These are phyloP conservation scores for Juglanconis sp. DNA, from an alignment of 2,329 filamentous ascomycete genomes.

Conservation along the genomic window DNA sequence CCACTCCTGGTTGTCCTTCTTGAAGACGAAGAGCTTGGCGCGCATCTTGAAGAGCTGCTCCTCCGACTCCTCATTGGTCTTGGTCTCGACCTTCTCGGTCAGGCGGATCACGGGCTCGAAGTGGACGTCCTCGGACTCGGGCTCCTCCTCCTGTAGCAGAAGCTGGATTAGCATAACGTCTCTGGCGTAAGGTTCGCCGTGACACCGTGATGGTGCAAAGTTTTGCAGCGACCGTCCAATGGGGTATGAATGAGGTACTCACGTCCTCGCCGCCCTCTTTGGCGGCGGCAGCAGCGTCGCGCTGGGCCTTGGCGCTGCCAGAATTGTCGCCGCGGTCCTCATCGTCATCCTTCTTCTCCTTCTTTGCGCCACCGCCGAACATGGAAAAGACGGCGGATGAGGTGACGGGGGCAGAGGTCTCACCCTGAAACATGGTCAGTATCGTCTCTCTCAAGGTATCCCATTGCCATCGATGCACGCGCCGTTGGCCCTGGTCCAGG, in stretches of 20 bases:
- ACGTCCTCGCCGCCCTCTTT: conserved; percentile 57
- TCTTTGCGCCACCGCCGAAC: conserved; percentile 97
- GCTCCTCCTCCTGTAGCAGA: conserved; percentile 63
- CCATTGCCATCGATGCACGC: background rate
- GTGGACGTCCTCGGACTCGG: conserved; percentile 89
- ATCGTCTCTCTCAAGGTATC: background rate
- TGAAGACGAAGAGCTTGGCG: conserved; percentile 98
- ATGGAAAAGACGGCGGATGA: conserved; percentile 84
- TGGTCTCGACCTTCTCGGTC: conserved; percentile 93
- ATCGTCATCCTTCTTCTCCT: conserved; percentile 84
- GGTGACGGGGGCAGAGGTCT: conserved; percentile 38
- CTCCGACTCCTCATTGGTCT: conserved; percentile 98
- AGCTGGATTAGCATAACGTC: conserved; percentile 7
- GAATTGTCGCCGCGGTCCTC: conserved; percentile 83
- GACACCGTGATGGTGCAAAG: background rate
- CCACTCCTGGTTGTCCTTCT: conserved; percentile 90
- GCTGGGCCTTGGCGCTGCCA: conserved; percentile 80
- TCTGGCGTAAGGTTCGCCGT: background rate
- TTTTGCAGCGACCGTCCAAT: no score
- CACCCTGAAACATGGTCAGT: conserved; percentile 1
- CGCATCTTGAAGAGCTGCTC: conserved; percentile 99
- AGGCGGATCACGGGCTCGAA: conserved; percentile 96
- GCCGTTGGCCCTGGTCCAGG: background rate
- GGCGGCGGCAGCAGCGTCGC: conserved; percentile 58
- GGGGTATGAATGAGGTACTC: conserved; percentile 17